phyloP scores from a whole-genome alignment of 306 rosid genomes.

The Elaeagnus macrophylla region DNA sequence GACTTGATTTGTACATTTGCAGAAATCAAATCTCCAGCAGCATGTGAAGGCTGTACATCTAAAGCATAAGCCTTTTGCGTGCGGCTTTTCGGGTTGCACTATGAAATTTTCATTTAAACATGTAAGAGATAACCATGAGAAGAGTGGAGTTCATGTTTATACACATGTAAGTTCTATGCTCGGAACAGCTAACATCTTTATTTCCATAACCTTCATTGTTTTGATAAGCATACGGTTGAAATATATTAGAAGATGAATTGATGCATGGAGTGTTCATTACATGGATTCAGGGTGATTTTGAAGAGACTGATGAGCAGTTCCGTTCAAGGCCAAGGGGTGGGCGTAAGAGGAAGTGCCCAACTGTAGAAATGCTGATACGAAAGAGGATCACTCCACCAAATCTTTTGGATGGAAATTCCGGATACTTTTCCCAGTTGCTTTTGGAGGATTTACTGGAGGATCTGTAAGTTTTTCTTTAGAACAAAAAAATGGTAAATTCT shows the following conservation, averaged over 20 bases:
- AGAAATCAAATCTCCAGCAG: slow-evolving; percentile 67
- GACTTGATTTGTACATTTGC: slow-evolving; percentile 8
- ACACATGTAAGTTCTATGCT: slow-evolving; percentile 37
- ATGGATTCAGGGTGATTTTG: slow-evolving; percentile 65
- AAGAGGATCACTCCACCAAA: slow-evolving; percentile 66
- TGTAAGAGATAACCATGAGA: slow-evolving; percentile 79
- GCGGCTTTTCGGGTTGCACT: slow-evolving; percentile 66
- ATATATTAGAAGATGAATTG: neutral
- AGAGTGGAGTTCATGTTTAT: slow-evolving; percentile 45
- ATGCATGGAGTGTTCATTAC: neutral
- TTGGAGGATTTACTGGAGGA: slow-evolving; percentile 14
- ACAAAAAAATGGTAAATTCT: too few relatives aligned
- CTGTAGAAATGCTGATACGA: slow-evolving; percentile 56
- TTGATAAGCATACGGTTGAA: neutral
- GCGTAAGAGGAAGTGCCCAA: slow-evolving; percentile 55
- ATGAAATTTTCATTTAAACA: slow-evolving; percentile 85
- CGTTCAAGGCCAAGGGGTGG: slow-evolving; percentile 80
- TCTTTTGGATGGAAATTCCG: slow-evolving; percentile 22
- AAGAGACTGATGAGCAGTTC: slow-evolving; percentile 56
- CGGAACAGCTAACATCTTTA: neutral
- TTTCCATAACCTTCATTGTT: neutral
- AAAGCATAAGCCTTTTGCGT: slow-evolving; percentile 42
- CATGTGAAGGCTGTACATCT: slow-evolving; percentile 74
- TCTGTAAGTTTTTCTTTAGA: neutral
- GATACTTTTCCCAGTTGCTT: slow-evolving; percentile 21